These are phyloP conservation scores for Elongisporangium prolatum DNA, from an alignment of 352 stramenopile genomes.

Conservation along the genomic window DNA sequence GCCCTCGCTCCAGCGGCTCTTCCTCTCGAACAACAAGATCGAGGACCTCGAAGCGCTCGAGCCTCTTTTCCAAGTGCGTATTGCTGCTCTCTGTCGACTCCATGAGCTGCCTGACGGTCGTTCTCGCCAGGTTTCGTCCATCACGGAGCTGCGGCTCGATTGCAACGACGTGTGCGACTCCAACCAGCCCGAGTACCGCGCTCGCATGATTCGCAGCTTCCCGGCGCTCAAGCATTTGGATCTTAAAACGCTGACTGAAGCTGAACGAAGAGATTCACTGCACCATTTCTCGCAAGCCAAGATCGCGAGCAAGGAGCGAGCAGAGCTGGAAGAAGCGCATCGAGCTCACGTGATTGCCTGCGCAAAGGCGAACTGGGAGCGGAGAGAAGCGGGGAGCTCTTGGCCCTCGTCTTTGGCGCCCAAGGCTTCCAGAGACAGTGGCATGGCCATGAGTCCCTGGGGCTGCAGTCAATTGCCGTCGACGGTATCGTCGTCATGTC, in stretches of 20 bases:
- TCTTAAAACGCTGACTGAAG: constrained; percentile 66
- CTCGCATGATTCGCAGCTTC: constrained; percentile 66
- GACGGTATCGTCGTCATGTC: constrained; percentile 1
- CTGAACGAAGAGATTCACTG: constrained; percentile 59
- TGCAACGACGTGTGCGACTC: constrained; percentile 64
- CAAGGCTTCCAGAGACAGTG: constrained; percentile 3
- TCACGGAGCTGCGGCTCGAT: constrained; percentile 87
- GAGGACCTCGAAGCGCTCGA: constrained; percentile 63
- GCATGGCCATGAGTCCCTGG: constrained; percentile 3
- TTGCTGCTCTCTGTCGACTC: constrained; percentile 3
- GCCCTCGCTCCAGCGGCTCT: constrained; percentile 81
- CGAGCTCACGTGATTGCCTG: constrained; percentile 45
- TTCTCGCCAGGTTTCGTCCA: constrained; percentile 29
- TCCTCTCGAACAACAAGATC: constrained; percentile 90
- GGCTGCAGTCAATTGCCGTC: constrained; percentile 4
- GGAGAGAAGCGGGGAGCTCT: constrained; percentile 4
- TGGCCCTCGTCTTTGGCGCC: neutral
- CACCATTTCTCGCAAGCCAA: constrained; percentile 20
- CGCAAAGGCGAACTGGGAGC: constrained; percentile 38
- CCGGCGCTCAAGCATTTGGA: constrained; percentile 83
- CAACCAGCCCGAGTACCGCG: constrained; percentile 54
- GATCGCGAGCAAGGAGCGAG: constrained; percentile 27
- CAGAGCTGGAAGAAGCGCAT: constrained; percentile 44
- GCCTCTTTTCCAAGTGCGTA: constrained; percentile 54
- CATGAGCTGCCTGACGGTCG: neutral